These are phyloP conservation scores for Lactarius indigo DNA, from an alignment of 768 basidiomycete species.

Conservation along the genomic window DNA sequence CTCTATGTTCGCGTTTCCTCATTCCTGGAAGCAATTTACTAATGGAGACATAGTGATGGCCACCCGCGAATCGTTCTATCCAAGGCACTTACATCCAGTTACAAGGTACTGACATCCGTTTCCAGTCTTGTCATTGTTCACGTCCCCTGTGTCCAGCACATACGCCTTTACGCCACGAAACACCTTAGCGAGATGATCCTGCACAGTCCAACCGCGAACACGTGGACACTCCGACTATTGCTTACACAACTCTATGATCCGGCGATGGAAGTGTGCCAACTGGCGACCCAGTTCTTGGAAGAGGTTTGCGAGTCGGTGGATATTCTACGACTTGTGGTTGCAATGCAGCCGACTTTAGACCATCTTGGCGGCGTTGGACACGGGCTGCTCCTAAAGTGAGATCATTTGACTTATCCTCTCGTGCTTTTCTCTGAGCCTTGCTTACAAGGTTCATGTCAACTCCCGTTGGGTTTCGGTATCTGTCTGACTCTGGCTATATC, in stretches of 20 bases:
- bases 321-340: slow-evolving; percentile 84
- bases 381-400: slow-evolving; percentile 80
- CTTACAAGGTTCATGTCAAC: slow-evolving; percentile 85
- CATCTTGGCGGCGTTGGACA: slow-evolving; percentile 93
- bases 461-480: slow-evolving; percentile 85
- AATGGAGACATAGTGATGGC: slow-evolving; percentile 62
- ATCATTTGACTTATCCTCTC: slow-evolving; percentile 9
- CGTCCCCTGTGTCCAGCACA: slow-evolving; percentile 49
- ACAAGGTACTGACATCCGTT: slow-evolving; percentile 52
- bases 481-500: slow-evolving; percentile 90
- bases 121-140: background rate
- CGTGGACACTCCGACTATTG: slow-evolving; percentile 88
- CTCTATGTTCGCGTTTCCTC: slow-evolving; percentile 55
- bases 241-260: slow-evolving; percentile 97
- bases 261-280: slow-evolving; percentile 81
- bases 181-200: slow-evolving; percentile 82
- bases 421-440: background rate
- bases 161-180: slow-evolving; percentile 83
- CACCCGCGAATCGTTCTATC: slow-evolving; percentile 91
- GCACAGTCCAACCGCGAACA: slow-evolving; percentile 56
- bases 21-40: slow-evolving; percentile 7
- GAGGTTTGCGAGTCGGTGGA: slow-evolving; percentile 85
- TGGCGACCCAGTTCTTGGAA: slow-evolving; percentile 85
- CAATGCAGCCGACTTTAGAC: slow-evolving; percentile 92
- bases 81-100: slow-evolving; percentile 92